phyloP scores from a whole-genome alignment of 257 asterid genomes.

The Nemophila menziesii region DNA sequence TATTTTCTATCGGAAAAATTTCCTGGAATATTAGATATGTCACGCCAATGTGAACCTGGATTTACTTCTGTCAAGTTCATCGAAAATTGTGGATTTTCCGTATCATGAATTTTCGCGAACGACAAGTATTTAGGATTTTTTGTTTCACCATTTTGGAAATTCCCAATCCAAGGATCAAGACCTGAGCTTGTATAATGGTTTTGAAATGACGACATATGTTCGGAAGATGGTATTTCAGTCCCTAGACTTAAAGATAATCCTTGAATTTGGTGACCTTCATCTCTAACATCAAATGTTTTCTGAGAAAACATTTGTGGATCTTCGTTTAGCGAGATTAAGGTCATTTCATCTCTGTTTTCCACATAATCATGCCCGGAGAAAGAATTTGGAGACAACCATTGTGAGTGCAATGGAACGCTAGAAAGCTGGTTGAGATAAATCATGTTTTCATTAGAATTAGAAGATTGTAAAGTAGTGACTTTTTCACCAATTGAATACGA shows the following conservation, averaged over 20 bases:
- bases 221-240: conserved; percentile 27
- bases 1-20: conserved; percentile 34
- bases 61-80: conserved; percentile 19
- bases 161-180: conserved; percentile 26
- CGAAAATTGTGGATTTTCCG: conserved; percentile 13
- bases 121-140: conserved; percentile 41
- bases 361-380: conserved; percentile 17
- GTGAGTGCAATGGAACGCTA: conserved; percentile 22
- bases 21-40: conserved; percentile 18
- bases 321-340: conserved; percentile 28
- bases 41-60: conserved; percentile 19
- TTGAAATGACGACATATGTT: conserved; percentile 32
- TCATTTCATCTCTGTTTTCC: conserved; percentile 34
- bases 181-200: conserved; percentile 30
- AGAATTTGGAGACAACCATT: conserved; percentile 26
- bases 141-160: conserved; percentile 21
- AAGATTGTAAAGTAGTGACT: conserved; percentile 25
- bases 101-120: conserved; percentile 24
- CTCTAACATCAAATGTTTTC: conserved; percentile 16
- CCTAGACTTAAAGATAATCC: conserved; percentile 68
- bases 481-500: conserved; percentile 33
- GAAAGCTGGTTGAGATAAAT: conserved; percentile 28
- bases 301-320: conserved; percentile 20
- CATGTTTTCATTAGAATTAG: conserved; percentile 26
- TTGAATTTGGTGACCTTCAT: conserved; percentile 27